Base-by-base conservation (phyloP, 129 eudicot genomes). In the Flaveria sonorensis region DNA sequence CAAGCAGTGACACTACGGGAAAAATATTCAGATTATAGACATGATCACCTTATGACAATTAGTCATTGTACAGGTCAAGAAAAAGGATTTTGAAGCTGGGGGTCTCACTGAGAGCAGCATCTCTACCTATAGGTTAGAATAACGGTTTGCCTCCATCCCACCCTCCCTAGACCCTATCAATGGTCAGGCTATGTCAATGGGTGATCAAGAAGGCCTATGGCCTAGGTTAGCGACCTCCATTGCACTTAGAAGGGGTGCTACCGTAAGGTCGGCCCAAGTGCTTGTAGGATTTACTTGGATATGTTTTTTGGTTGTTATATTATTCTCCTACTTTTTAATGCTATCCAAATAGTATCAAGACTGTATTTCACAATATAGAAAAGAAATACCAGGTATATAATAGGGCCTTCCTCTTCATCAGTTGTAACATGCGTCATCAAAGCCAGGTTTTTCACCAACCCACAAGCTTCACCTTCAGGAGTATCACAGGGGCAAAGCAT, bases 401-500 rank as follows among this genome's bases (percentile, higher is more conserved):
- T 86, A 66, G 98, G 97, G 56, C 86, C 89, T 81, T 90, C 97
- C 53, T 90, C 98, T 77, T 90, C 93, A 83, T 93, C 98, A 20
- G 97, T 93, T 71, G 98, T 93, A 67, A 93, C 96, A 79, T 90
- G 98, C 14, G 98, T 86, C 98, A 90, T 90, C 81, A 93, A 42
- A 51, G 98, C 97, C 82, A 93, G 86, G 79, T 93, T 90, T 74
- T 93, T 93, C 74, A 90, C 97, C 81, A 93, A 75, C 68, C 98
- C 98, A 83, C 98, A 93, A 64, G 92, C 82, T 93, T 93, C 98
- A 74, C 98, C 98, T 85, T 93, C 98, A 26, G 98, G 98, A 70
- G 98, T 93, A 76, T 93, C 98, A 86, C 98, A 93, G 16, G 98
- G 98, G 77, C 98, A 93, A 77, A 93, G 90, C 98, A 93, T 90